These are phyloP conservation scores for Phytopythium boreale DNA, from an alignment of 352 stramenopile species.

Conservation along the genomic window DNA sequence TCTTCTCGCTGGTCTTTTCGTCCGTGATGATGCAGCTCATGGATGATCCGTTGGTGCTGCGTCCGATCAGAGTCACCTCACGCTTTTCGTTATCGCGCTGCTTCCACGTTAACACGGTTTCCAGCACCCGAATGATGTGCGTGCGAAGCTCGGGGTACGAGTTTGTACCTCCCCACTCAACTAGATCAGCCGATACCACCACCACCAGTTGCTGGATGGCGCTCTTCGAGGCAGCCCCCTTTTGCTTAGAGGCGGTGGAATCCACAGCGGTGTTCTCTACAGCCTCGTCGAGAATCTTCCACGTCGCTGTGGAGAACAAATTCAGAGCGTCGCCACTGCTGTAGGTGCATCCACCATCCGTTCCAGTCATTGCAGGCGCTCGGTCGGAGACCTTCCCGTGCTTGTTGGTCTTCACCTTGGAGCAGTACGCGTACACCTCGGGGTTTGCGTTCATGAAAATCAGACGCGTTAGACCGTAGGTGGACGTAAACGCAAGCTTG, in stretches of 20 bases:
- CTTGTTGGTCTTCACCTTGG: neutral
- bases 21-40: constrained; percentile 54
- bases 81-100: constrained; percentile 23
- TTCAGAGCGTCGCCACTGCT: constrained; percentile 12
- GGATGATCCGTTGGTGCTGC: constrained; percentile 26
- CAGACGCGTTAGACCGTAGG: constrained; percentile 48
- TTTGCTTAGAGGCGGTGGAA: constrained; percentile 15
- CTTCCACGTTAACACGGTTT: constrained; percentile 76
- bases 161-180: constrained; percentile 32
- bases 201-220: constrained; percentile 52
- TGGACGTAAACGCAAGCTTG: constrained; percentile 45
- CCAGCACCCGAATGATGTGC: constrained; percentile 50
- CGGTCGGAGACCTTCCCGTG: neutral
- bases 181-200: constrained; percentile 46
- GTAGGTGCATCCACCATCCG: neutral
- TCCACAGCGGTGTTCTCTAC: constrained; percentile 14
- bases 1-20: constrained; percentile 51
- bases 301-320: constrained; percentile 52
- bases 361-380: neutral
- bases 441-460: constrained; percentile 57
- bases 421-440: constrained; percentile 34
- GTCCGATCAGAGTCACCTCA: constrained; percentile 42
- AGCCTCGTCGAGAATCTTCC: constrained; percentile 62
- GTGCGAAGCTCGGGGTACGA: constrained; percentile 30
- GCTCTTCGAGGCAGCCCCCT: neutral